These are phyloP conservation scores for Cephalotrichum gorgonifer DNA, from an alignment of 2,329 filamentous ascomycete species.

Conservation along the genomic window DNA sequence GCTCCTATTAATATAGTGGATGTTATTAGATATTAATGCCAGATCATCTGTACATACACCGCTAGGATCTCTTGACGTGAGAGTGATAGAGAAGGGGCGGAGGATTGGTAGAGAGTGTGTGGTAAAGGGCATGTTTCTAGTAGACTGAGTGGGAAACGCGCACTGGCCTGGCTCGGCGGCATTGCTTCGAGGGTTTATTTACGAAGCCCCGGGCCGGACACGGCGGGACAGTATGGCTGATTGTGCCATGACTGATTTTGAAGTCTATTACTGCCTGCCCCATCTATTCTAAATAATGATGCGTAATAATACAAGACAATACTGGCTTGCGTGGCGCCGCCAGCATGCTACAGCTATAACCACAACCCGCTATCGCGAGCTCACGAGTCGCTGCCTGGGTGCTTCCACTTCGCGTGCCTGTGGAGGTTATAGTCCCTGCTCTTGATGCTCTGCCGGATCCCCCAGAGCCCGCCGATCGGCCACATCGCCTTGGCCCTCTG, in stretches of 20 bases:
- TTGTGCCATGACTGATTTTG: too few relatives aligned
- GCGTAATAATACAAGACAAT: not conserved
- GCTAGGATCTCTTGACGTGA: not conserved
- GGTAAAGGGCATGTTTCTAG: too few relatives aligned
- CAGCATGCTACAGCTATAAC: too few relatives aligned
- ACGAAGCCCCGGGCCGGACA: too few relatives aligned
- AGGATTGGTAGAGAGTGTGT: too few relatives aligned
- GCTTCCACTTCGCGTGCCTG: constrained; percentile 42
- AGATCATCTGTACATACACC: not conserved
- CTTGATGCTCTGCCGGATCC: constrained; percentile 47
- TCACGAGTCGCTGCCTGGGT: constrained; percentile 19
- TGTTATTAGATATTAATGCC: not conserved
- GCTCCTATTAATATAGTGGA: not conserved
- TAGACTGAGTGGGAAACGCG: too few relatives aligned
- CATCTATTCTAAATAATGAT: not conserved
- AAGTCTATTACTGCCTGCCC: not conserved
- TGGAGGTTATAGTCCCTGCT: constrained; percentile 47
- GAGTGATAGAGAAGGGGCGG: not conserved
- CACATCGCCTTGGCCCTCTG: constrained; percentile 35
- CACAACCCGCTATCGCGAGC: not conserved
- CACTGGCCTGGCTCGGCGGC: too few relatives aligned
- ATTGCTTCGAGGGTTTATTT: too few relatives aligned
- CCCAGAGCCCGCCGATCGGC: constrained; percentile 49
- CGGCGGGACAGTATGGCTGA: not conserved
- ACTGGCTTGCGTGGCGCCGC: too few relatives aligned